Conservation (phyloP, 345 rosid genomes). For the Viola odorata region DNA sequence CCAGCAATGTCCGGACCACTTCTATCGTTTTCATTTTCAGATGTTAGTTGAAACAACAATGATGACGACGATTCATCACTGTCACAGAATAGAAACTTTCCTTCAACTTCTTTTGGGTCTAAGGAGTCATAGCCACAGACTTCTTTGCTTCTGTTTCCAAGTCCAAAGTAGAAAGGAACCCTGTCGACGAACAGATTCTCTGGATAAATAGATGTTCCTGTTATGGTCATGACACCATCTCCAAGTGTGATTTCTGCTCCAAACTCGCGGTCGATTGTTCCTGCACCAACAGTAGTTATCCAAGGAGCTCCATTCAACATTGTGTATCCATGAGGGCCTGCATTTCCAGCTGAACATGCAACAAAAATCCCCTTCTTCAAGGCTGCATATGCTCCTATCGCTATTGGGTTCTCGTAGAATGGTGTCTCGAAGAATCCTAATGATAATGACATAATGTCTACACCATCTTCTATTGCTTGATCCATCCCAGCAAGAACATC, state of each 20-base stretch:
- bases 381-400: constrained; percentile 53
- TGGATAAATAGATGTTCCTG: constrained; percentile 33
- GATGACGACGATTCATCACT: background rate
- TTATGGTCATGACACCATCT: constrained; percentile 9
- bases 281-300: constrained; percentile 38
- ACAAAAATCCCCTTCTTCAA: constrained; percentile 46
- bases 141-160: constrained; percentile 38
- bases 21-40: constrained; percentile 19
- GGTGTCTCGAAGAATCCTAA: constrained; percentile 32
- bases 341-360: constrained; percentile 41
- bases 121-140: constrained; percentile 20
- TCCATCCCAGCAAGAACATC: constrained; percentile 49
- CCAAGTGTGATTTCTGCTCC: constrained; percentile 28
- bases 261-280: constrained; percentile 32
- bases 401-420: constrained; percentile 40
- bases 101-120: constrained; percentile 27
- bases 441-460: constrained; percentile 40
- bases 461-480: constrained; percentile 49
- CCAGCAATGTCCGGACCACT: constrained; percentile 15
- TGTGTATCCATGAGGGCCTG: constrained; percentile 37
- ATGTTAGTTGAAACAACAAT: background rate
- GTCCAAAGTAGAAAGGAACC: constrained; percentile 35
- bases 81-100: constrained; percentile 40
- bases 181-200: constrained; percentile 28
- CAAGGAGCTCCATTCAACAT: constrained; percentile 39